phyloP scores from a whole-genome alignment of 192 early-diverging fungal species.

The Podila verticillata region DNA sequence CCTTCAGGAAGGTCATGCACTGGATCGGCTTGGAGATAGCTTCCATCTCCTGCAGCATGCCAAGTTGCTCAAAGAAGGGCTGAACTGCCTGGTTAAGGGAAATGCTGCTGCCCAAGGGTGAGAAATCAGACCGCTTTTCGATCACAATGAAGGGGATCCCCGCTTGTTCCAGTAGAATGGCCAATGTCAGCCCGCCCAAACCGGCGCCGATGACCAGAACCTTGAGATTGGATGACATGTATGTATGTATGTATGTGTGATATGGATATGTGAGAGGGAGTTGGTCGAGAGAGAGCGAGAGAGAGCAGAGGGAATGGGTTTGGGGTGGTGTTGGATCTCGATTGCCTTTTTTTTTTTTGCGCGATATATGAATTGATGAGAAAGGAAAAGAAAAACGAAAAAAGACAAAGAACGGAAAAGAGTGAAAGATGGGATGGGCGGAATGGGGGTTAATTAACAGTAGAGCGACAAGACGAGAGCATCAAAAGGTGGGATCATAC shows the following conservation, averaged over 20 bases:
- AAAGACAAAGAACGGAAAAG: background rate
- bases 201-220: slow-evolving; percentile 40
- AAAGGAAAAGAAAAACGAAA: background rate
- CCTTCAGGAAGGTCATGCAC: slow-evolving; percentile 41
- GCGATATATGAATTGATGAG: background rate
- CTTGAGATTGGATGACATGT: slow-evolving; percentile 16
- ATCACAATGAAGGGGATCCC: slow-evolving; percentile 29
- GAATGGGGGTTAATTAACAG: background rate
- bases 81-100: slow-evolving; percentile 34
- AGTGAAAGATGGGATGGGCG: background rate
- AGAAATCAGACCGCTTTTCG: slow-evolving; percentile 31
- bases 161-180: slow-evolving; percentile 30
- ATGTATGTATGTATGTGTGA: background rate
- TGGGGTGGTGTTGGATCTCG: background rate
- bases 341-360: background rate
- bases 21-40: slow-evolving; percentile 38
- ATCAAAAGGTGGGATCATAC: no score
- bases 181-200: slow-evolving; percentile 28
- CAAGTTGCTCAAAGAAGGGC: slow-evolving; percentile 35
- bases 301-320: background rate
- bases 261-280: background rate
- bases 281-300: background rate
- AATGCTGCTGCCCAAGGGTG: slow-evolving; percentile 39
- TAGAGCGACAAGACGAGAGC: background rate
- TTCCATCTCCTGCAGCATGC: slow-evolving; percentile 28